phyloP scores from a whole-genome alignment of 2,329 filamentous ascomycete genomes.

The Graphium sp. region DNA sequence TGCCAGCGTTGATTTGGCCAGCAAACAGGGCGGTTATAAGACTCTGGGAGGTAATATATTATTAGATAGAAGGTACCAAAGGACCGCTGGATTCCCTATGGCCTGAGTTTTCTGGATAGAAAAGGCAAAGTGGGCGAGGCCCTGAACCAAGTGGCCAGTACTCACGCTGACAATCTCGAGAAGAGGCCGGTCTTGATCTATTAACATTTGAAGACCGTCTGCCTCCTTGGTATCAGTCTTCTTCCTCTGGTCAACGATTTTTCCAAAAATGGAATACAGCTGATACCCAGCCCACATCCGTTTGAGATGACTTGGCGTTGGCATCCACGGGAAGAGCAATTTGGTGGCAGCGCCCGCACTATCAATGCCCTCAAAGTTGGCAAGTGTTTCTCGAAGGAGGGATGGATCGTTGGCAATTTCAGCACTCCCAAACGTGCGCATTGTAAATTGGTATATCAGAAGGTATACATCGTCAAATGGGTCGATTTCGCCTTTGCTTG shows the following conservation, averaged over 20 bases:
- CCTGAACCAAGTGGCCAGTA: too few species aligned
- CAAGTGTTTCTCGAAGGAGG: constrained; percentile 22
- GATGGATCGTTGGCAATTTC: constrained; percentile 31
- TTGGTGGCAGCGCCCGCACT: constrained; percentile 13
- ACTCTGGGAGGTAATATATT: constrained; percentile 21
- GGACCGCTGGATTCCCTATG: too few species aligned
- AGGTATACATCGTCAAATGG: constrained; percentile 36
- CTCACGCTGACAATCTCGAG: constrained; percentile 22
- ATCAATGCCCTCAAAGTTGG: constrained; percentile 29
- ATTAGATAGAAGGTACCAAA: too few species aligned
- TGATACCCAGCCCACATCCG: constrained; percentile 24
- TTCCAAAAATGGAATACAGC: constrained; percentile 29
- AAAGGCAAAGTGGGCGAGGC: too few species aligned
- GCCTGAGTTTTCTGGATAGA: too few species aligned
- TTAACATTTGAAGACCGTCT: constrained; percentile 33
- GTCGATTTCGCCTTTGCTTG: too few species aligned
- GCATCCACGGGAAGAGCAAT: constrained; percentile 35
- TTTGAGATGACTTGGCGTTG: constrained; percentile 21
- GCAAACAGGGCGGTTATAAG: constrained; percentile 36
- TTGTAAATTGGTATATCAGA: constrained; percentile 38
- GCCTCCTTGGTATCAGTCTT: constrained; percentile 21
- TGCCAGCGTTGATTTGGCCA: constrained; percentile 37
- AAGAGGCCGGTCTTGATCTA: constrained; percentile 30
- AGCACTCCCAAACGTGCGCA: constrained; percentile 32
- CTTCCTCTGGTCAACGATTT: constrained; percentile 26